Percentiles rank a stretch among this genome's conserved stretches.
Evolutionary conservation across 1,284 basidiomycete genomes (phyloP).

Genomic region (Coniferiporia weirii): DNA sequence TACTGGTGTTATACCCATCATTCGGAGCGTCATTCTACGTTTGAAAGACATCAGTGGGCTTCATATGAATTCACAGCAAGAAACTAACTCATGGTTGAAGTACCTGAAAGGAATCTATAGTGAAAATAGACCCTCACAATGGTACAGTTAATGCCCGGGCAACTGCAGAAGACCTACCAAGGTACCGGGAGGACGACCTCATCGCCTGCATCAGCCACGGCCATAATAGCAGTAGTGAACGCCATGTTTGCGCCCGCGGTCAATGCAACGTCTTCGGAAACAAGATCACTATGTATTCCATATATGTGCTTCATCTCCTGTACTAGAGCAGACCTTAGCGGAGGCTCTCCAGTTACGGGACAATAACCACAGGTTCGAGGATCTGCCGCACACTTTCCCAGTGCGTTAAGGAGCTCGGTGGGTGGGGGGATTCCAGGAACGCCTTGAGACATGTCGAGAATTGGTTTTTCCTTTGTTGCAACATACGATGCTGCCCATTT

Average conservation of each 20-base stretch:
- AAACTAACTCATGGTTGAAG: slow-evolving; percentile 66
- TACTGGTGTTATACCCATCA: slow-evolving; percentile 60
- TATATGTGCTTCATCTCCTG: slow-evolving; percentile 66
- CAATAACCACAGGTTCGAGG: slow-evolving; percentile 58
- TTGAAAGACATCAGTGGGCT: slow-evolving; percentile 8
- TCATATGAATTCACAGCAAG: background rate
- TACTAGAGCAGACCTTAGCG: slow-evolving; percentile 53
- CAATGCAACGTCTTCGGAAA: slow-evolving; percentile 50
- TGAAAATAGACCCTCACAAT: background rate
- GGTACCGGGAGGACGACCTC: slow-evolving; percentile 78
- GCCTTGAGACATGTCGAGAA: slow-evolving; percentile 77
- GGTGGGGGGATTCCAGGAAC: slow-evolving; percentile 68
- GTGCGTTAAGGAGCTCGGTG: slow-evolving; percentile 42
- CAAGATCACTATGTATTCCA: slow-evolving; percentile 44
- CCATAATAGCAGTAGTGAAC: slow-evolving; percentile 60
- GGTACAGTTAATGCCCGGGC: background rate
- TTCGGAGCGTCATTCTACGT: slow-evolving; percentile 64
- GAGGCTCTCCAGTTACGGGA: slow-evolving; percentile 58
- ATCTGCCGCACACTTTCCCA: slow-evolving; percentile 43
- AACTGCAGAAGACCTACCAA: slow-evolving; percentile 40
- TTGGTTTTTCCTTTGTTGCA: slow-evolving; percentile 38
- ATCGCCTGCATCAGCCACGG: slow-evolving; percentile 66
- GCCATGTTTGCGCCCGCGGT: slow-evolving; percentile 71
- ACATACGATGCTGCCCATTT: slow-evolving; percentile 56
- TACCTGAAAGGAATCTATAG: slow-evolving; percentile 42